Conservation (phyloP, 2,329 filamentous ascomycete species). For the Paramyrothecium roridum region DNA sequence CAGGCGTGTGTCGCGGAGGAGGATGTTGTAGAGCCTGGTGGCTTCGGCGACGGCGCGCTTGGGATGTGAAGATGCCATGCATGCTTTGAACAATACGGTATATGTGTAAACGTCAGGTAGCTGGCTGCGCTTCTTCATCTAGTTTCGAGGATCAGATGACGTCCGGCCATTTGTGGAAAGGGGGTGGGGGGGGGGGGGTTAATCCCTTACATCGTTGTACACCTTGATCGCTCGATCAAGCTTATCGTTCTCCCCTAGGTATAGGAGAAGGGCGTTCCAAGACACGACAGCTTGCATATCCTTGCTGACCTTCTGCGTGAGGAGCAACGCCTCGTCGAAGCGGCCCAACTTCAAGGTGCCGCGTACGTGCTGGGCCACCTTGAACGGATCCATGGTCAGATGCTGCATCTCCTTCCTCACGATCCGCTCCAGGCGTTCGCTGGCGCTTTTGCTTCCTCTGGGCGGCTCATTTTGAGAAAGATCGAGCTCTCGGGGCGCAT, state of each 20-base stretch:
- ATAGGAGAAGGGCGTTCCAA: conserved; percentile 84
- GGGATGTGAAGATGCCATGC: conserved; percentile 57
- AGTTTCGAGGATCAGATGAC: conserved; percentile 6
- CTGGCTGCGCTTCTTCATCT: conserved; percentile 95
- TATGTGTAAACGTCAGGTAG: conserved; percentile 80
- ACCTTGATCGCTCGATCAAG: conserved; percentile 68
- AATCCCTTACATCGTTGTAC: conserved; percentile 73
- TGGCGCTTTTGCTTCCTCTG: conserved; percentile 8
- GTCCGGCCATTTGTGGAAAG: too few relatives aligned
- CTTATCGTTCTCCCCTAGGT: conserved; percentile 59
- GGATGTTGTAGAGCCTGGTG: conserved; percentile 71
- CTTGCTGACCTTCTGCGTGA: conserved; percentile 69
- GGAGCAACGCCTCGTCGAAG: conserved; percentile 62
- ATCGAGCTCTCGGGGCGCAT: conserved; percentile 17
- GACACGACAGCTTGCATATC: conserved; percentile 65
- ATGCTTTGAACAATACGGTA: conserved; percentile 76
- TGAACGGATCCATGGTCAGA: conserved; percentile 63
- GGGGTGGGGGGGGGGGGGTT: too few relatives aligned
- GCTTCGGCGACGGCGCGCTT: conserved; percentile 64
- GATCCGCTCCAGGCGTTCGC: conserved; percentile 26
- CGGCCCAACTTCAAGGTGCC: conserved; percentile 56
- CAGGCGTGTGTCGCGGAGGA: conserved; percentile 61
- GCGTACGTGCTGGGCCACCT: conserved; percentile 66
- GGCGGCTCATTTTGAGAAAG: background rate
- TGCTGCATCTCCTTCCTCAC: conserved; percentile 57